Percentiles rank a stretch among this genome's conserved stretches.
phyloP scores from a whole-genome alignment of 441 rosid genomes.

The Gossypium davidsonii region DNA sequence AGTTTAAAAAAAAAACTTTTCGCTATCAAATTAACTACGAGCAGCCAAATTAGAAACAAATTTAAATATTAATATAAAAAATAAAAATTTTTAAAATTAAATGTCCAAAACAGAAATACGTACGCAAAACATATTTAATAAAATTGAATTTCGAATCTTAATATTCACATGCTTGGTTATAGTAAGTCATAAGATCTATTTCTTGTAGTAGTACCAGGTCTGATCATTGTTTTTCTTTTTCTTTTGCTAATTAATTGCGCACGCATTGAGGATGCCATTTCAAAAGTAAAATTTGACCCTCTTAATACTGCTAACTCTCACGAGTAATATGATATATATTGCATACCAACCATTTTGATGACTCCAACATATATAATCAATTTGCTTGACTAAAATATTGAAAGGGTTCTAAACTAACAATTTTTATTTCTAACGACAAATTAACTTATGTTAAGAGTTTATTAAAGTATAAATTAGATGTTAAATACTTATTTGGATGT shows the following conservation, averaged over 20 bases:
- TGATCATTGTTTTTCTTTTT: background rate
- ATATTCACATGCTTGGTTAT: background rate
- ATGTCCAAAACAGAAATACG: no score
- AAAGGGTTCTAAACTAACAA: no score
- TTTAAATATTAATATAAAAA: no score
- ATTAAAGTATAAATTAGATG: no score
- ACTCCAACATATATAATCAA: background rate
- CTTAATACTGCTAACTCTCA: background rate
- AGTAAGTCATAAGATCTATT: background rate
- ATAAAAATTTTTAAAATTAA: no score
- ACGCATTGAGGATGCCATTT: background rate
- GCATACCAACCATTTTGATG: background rate
- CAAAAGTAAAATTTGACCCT: background rate
- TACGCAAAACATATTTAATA: no score
- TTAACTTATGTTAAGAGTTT: no score
- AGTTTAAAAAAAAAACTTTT: no score
- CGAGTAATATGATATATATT: background rate
- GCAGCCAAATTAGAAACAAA: no score
- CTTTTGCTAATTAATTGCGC: background rate
- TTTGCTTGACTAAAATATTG: background rate
- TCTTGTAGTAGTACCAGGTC: background rate
- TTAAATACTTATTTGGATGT: no score
- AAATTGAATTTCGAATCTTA: background rate
- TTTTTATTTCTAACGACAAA: background rate
- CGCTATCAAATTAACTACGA: no score